phyloP scores from a whole-genome alignment of 2,329 filamentous ascomycete genomes.

The Hirsutella rhossiliensis region DNA sequence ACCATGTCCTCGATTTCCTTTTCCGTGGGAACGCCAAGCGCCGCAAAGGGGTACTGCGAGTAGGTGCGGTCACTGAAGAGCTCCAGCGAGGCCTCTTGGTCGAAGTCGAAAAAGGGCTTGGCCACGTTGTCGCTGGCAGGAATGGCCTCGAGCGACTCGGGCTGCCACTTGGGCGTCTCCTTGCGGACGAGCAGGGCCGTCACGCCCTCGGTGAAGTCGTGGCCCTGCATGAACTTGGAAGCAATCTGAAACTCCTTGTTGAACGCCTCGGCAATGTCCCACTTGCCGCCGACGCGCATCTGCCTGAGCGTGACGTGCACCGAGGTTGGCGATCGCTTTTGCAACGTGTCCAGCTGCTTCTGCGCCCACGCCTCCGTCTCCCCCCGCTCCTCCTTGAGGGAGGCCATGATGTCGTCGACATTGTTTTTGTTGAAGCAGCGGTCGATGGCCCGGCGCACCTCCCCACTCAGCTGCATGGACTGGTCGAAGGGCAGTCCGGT shows the following conservation, averaged over 20 bases:
- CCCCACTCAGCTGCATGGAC: slow-evolving; percentile 54
- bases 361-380: slow-evolving; percentile 61
- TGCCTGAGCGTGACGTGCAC: slow-evolving; percentile 76
- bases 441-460: slow-evolving; percentile 71
- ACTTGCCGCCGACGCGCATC: slow-evolving; percentile 62
- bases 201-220: slow-evolving; percentile 90
- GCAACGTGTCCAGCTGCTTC: slow-evolving; percentile 63
- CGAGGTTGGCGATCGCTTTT: slow-evolving; percentile 71
- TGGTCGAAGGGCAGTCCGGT: slow-evolving; percentile 73
- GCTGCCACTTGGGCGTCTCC: slow-evolving; percentile 61
- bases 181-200: slow-evolving; percentile 66
- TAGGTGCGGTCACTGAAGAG: slow-evolving; percentile 56
- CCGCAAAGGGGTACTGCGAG: slow-evolving; percentile 56
- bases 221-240: slow-evolving; percentile 76
- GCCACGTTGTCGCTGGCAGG: slow-evolving; percentile 38
- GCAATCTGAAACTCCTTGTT: slow-evolving; percentile 77
- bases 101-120: slow-evolving; percentile 55
- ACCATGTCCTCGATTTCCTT: slow-evolving; percentile 38
- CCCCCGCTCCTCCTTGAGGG: slow-evolving; percentile 43
- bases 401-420: slow-evolving; percentile 57
- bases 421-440: slow-evolving; percentile 60
- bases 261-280: slow-evolving; percentile 80
- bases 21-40: slow-evolving; percentile 67
- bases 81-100: slow-evolving; percentile 33
- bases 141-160: slow-evolving; percentile 59